A percentile compares a stretch with the other conserved stretches of the same genome.
Conservation (phyloP, 805 yeast genomes). For the Saturnispora besseyi region DNA sequence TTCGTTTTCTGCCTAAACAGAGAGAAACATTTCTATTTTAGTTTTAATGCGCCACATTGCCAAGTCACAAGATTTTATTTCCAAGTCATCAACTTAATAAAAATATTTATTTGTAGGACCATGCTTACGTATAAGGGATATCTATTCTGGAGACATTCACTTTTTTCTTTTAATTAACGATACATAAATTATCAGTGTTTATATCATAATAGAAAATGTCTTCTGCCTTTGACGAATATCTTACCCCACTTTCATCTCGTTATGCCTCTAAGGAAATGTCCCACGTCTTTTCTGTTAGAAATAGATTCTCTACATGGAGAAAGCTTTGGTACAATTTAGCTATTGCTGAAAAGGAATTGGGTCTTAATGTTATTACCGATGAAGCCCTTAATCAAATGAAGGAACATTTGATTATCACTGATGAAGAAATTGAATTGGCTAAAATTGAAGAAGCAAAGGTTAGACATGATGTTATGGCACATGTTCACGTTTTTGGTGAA, state of each 20-base stretch:
- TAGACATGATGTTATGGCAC: conserved; percentile 99
- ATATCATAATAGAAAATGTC: conserved; percentile 5
- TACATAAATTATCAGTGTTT: not conserved
- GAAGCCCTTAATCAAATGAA: conserved; percentile 87
- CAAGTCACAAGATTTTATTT: too few relatives aligned
- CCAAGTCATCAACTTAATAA: too few relatives aligned
- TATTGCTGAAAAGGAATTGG: conserved; percentile 88
- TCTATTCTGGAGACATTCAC: not conserved
- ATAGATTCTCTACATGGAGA: conserved; percentile 97
- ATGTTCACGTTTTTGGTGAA: conserved; percentile 90
- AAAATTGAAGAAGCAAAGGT: conserved; percentile 93
- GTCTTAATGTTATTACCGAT: conserved; percentile 74
- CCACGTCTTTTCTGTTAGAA: conserved; percentile 79
- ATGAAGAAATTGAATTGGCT: conserved; percentile 86
- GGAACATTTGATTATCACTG: conserved; percentile 71
- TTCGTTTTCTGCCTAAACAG: too few relatives aligned
- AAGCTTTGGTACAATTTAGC: conserved; percentile 93
- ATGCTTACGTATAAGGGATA: too few relatives aligned
- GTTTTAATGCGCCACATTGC: too few relatives aligned
- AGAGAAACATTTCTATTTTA: too few relatives aligned
- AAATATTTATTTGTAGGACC: too few relatives aligned
- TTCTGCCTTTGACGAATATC: conserved; percentile 54
- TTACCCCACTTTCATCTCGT: conserved; percentile 91
- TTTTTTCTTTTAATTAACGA: not conserved
- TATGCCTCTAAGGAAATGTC: conserved; percentile 99